A percentile compares a stretch with the other conserved stretches of the same genome.
Evolutionary conservation across 345 rosid genomes (phyloP).

Genomic region (Kernera saxatilis): DNA sequence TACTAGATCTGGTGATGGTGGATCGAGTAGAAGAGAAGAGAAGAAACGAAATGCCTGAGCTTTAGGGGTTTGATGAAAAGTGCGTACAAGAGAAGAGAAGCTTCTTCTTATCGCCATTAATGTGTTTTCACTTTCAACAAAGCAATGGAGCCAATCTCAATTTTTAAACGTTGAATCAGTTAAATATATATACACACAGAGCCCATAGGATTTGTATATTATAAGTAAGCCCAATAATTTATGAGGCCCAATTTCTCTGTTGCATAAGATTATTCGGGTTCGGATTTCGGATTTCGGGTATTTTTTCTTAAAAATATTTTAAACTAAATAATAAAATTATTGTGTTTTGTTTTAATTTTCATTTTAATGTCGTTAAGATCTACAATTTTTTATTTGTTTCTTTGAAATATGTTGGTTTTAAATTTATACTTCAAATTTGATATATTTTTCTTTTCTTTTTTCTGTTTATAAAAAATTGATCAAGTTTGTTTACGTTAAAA

Average conservation of each 20-base stretch:
- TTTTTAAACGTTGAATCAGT: not conserved
- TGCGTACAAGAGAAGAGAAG: constrained; percentile 26
- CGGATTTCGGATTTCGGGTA: too few relatives aligned
- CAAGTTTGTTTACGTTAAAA: too few relatives aligned
- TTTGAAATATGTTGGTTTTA: too few relatives aligned
- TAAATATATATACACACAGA: not conserved
- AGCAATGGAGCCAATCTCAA: not conserved
- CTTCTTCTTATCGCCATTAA: constrained; percentile 36
- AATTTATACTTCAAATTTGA: too few relatives aligned
- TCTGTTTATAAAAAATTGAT: too few relatives aligned
- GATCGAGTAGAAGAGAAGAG: constrained; percentile 20
- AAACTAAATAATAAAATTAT: too few relatives aligned
- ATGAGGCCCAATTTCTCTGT: not conserved
- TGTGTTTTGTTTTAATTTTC: too few relatives aligned
- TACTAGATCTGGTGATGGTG: constrained; percentile 41
- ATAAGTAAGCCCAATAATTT: not conserved
- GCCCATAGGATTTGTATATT: not conserved
- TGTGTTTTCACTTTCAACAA: not conserved
- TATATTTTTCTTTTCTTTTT: too few relatives aligned
- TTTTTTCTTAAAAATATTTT: too few relatives aligned
- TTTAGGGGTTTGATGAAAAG: constrained; percentile 19
- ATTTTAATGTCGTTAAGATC: too few relatives aligned
- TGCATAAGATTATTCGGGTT: too few relatives aligned
- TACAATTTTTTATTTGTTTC: too few relatives aligned
- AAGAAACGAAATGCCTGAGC: constrained; percentile 2